phyloP scores from a whole-genome alignment of 2,329 filamentous ascomycete species.

The Akanthomyces dipterigenus region DNA sequence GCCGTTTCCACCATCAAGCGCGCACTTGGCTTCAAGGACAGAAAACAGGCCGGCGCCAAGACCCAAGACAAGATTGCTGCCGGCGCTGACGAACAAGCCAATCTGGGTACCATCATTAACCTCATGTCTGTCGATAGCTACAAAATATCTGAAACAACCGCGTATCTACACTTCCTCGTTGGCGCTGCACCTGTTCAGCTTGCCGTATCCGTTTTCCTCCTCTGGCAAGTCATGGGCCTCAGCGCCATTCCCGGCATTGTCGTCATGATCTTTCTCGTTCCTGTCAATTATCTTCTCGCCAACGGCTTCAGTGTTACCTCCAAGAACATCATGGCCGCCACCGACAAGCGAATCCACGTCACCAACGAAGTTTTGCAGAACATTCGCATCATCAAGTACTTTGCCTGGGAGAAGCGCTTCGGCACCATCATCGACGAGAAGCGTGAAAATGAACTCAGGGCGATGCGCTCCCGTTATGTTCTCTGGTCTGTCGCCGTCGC shows the following conservation, averaged over 20 bases:
- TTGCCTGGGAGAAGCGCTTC: conserved; percentile 95
- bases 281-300: conserved; percentile 84
- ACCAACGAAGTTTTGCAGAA: conserved; percentile 97
- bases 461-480: conserved; percentile 75
- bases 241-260: conserved; percentile 91
- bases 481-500: conserved; percentile 89
- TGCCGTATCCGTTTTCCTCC: conserved; percentile 67
- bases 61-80: conserved; percentile 30
- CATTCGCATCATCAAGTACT: conserved; percentile 98
- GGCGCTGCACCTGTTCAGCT: conserved; percentile 87
- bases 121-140: conserved; percentile 99
- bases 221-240: conserved; percentile 85
- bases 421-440: conserved; percentile 83
- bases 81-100: conserved; percentile 65
- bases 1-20: conserved; percentile 45
- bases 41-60: conserved; percentile 31
- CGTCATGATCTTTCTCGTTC: conserved; percentile 82
- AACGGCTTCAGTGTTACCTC: conserved; percentile 79
- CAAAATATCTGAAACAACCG: conserved; percentile 91
- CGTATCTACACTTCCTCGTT: conserved; percentile 94
- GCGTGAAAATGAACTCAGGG: conserved; percentile 67
- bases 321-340: conserved; percentile 85
- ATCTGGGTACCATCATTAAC: conserved; percentile 97
- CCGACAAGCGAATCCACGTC: conserved; percentile 90
- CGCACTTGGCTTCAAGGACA: conserved; percentile 50